These are phyloP conservation scores for Evansstolkia leycettana DNA, from an alignment of 495 filamentous ascomycete species.

Conservation along the genomic window DNA sequence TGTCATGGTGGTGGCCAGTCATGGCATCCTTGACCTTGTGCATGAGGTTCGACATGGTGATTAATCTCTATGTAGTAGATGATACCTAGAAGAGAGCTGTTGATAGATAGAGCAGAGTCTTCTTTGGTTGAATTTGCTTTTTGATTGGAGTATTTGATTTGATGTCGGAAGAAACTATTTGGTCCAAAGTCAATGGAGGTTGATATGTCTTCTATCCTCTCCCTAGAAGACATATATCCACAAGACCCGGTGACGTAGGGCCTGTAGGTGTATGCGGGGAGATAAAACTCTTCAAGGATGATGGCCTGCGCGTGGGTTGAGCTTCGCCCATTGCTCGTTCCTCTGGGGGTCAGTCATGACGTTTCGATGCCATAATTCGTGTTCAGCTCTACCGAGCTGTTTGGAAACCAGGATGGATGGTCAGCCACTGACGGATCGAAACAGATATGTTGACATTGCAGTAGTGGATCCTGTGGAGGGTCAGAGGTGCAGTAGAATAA, in stretches of 20 bases:
- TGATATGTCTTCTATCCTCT: not conserved
- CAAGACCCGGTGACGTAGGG: not conserved
- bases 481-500: no score
- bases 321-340: not conserved
- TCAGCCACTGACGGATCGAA: not conserved
- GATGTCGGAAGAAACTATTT: no score
- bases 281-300: not conserved
- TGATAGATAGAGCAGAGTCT: not conserved
- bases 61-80: not conserved
- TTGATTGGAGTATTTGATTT: not conserved
- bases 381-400: no score
- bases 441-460: no score
- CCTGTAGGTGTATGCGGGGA: not conserved
- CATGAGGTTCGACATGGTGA: conserved; percentile 53
- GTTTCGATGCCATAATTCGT: conserved; percentile 6
- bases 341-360: conserved; percentile 11
- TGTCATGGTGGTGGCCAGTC: conserved; percentile 18
- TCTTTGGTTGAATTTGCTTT: not conserved
- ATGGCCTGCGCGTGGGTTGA: not conserved
- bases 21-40: conserved; percentile 68
- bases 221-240: not conserved
- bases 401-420: not conserved
- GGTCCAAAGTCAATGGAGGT: not conserved
- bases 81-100: not conserved
- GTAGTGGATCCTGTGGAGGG: no score